Conservation (phyloP, 108 stramenopile genomes). For the Discostella stelligeroides region DNA sequence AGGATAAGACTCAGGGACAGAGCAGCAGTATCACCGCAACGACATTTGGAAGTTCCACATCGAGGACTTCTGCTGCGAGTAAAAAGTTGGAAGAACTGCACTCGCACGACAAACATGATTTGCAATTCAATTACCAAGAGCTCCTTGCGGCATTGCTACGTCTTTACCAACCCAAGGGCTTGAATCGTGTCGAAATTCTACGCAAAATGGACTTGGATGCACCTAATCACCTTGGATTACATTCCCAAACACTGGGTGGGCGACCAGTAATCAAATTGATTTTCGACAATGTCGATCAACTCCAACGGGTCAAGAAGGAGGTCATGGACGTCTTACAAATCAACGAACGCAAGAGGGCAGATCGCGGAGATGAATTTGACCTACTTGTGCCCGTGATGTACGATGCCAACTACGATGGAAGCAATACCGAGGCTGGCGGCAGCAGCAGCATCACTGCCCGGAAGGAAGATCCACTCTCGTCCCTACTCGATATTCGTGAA, state of each 20-base stretch:
- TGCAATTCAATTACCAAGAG: constrained; percentile 65
- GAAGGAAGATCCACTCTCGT: constrained; percentile 66
- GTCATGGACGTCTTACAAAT: constrained; percentile 56
- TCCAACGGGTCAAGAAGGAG: constrained; percentile 66
- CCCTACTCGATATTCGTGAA: constrained; percentile 89
- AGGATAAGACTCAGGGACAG: constrained; percentile 30
- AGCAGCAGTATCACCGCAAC: constrained; percentile 4
- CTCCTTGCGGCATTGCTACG: constrained; percentile 67
- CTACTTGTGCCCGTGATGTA: constrained; percentile 21
- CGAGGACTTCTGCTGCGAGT: constrained; percentile 35
- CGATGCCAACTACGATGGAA: constrained; percentile 29
- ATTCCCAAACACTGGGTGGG: constrained; percentile 50
- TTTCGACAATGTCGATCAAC: constrained; percentile 84
- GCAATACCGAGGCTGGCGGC: not conserved
- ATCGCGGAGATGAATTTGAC: constrained; percentile 16
- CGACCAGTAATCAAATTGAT: constrained; percentile 60
- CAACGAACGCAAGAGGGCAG: constrained; percentile 38
- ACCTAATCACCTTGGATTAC: constrained; percentile 71
- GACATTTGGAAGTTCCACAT: constrained; percentile 13
- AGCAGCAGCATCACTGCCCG: constrained; percentile 11
- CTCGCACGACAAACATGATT: constrained; percentile 27
- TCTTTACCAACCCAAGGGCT: constrained; percentile 63
- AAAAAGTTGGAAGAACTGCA: constrained; percentile 18
- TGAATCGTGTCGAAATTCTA: constrained; percentile 66
- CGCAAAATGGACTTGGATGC: constrained; percentile 75